These are phyloP conservation scores for Teratosphaeria nubilosa DNA, from an alignment of 2,329 filamentous ascomycete species.

Conservation along the genomic window DNA sequence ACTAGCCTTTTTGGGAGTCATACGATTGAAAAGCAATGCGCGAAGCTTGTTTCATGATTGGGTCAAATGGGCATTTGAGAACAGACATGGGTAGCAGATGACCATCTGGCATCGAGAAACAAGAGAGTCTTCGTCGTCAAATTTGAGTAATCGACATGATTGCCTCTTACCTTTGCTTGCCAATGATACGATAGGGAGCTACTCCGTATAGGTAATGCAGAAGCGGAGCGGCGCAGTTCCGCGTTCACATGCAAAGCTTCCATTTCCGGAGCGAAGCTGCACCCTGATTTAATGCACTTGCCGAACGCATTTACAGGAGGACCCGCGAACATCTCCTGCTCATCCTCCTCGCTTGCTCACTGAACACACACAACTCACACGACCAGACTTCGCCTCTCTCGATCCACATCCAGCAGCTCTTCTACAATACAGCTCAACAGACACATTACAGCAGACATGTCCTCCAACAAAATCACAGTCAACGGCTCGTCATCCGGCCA, in stretches of 20 bases:
- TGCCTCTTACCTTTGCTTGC: no score
- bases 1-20: not conserved
- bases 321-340: not conserved
- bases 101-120: not conserved
- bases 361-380: not conserved
- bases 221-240: not conserved
- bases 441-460: not conserved
- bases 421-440: no score
- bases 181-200: not conserved
- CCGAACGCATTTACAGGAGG: no score
- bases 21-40: not conserved
- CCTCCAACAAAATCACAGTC: constrained; percentile 23
- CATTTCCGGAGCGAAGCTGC: not conserved
- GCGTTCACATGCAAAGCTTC: not conserved
- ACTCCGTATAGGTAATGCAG: not conserved
- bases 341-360: not conserved
- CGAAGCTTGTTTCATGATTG: not conserved
- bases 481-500: constrained; percentile 32
- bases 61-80: not conserved
- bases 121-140: no score
- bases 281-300: not conserved
- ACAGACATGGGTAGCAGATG: not conserved
- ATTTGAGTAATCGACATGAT: no score
- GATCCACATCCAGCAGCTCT: not conserved
- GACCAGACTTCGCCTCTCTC: not conserved